Base-by-base conservation (phyloP, 2,329 filamentous ascomycete species). In the Blastomyces gilchristii region DNA sequence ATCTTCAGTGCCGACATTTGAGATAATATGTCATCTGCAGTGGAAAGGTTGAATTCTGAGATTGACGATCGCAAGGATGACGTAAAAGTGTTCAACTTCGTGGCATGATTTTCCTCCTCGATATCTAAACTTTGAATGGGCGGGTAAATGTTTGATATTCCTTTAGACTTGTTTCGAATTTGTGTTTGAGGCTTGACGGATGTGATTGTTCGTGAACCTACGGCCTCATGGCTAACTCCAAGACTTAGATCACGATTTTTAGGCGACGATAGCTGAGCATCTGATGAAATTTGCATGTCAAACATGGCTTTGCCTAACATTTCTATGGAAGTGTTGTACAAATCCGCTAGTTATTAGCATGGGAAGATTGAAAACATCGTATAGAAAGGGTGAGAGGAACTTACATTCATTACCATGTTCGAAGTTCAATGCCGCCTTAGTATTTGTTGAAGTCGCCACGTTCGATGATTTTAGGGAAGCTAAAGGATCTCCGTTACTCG, bases 321-420 rank as follows among this genome's bases (percentile, higher is more conserved):
- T 41, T 45, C 56, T 45, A 45, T 16, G 25, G 37, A 43, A 16
- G 37, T 18, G 25, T 43, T 14, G 25, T 37, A 45, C 16, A 9
- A 28, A 58, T 58, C 56, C 56, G 56, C 56, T 43, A 22, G 39
- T 28, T 58, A 45, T 58, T 45, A 58, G 56, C 39, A 39, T 31
- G 60, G 28, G 25, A n/a, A 12, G n/a, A 45, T 43, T 53, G 5
- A 16, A 45, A 45, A 16, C 2, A 58, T 18, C 18, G 6, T 25
- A 31, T 6, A 31, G 9, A n/a, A 25, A 45, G 28, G 56, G 22
- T 45, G 47, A 39, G 34, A 25, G 18, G 16, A 62, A 63, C 52
- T 54, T 64, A 66, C 63, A 64, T 62, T 65, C 65, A 22, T 62
- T 53, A 63, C 31, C 59, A 37, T 41, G 41, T 25, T 39, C 60